These are phyloP conservation scores for Aspergillus sp. DNA, from an alignment of 2,329 filamentous ascomycete species.

Conservation along the genomic window DNA sequence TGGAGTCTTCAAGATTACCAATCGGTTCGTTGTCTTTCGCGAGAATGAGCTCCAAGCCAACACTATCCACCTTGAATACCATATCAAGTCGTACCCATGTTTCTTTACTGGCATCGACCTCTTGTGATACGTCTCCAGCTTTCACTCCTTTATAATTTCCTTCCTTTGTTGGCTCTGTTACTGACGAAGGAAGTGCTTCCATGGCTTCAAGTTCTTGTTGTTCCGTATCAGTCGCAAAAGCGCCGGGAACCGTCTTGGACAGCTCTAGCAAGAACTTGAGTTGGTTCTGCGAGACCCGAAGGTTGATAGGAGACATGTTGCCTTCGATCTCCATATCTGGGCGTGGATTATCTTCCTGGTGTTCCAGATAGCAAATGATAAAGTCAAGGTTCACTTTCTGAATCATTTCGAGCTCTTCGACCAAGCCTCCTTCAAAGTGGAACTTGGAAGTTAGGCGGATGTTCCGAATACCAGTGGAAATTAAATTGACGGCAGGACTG, in stretches of 20 bases:
- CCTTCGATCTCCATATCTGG: constrained; percentile 91
- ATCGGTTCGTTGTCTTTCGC: constrained; percentile 72
- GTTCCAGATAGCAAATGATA: constrained; percentile 86
- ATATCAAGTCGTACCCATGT: constrained; percentile 93
- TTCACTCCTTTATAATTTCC: constrained; percentile 46
- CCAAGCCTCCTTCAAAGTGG: constrained; percentile 65
- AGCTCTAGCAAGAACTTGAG: constrained; percentile 85
- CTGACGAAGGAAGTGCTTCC: constrained; percentile 62
- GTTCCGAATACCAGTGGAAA: constrained; percentile 86
- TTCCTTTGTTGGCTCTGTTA: constrained; percentile 46
- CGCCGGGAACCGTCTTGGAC: constrained; percentile 78
- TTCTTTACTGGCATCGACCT: constrained; percentile 63
- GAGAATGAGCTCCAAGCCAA: constrained; percentile 82
- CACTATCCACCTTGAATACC: constrained; percentile 79
- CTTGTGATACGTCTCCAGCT: constrained; percentile 57
- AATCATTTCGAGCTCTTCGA: constrained; percentile 91
- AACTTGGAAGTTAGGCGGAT: constrained; percentile 87
- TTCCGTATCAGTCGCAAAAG: constrained; percentile 71
- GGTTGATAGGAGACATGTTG: constrained; percentile 86
- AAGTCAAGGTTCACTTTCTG: constrained; percentile 95
- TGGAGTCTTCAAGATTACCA: constrained; percentile 70
- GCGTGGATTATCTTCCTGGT: constrained; percentile 68
- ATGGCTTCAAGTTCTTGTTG: constrained; percentile 69
- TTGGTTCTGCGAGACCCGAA: constrained; percentile 85
- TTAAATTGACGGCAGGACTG: constrained; percentile 76